A percentile compares a stretch with the other conserved stretches of the same genome.
These are phyloP conservation scores for Penicillium odoratum DNA, from an alignment of 495 filamentous ascomycete genomes.

Conservation along the genomic window DNA sequence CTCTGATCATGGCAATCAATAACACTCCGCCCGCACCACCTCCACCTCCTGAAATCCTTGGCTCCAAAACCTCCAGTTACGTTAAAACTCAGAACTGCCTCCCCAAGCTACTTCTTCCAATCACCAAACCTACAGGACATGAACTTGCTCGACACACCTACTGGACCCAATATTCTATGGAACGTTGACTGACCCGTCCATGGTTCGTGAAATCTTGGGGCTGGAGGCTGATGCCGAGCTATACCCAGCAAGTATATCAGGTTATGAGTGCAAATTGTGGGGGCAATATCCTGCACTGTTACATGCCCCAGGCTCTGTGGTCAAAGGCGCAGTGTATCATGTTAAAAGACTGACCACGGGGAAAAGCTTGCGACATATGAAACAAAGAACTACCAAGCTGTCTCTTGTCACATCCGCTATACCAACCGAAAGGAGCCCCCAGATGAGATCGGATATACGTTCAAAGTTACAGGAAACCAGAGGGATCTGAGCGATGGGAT, in stretches of 20 bases:
- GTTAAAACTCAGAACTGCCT: conserved; percentile 17
- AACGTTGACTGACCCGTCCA: conserved; percentile 21
- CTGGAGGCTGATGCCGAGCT: conserved; percentile 7
- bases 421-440: conserved; percentile 22
- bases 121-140: conserved; percentile 6
- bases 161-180: conserved; percentile 21
- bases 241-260: conserved; percentile 3
- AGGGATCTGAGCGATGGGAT: conserved; percentile 13
- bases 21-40: conserved; percentile 1
- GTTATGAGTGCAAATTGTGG: conserved; percentile 14
- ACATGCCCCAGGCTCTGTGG: conserved; percentile 17
- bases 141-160: conserved; percentile 5
- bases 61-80: conserved; percentile 15
- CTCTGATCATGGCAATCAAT: too few species aligned
- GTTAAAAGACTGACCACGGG: conserved; percentile 23
- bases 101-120: conserved; percentile 17
- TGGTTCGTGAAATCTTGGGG: conserved; percentile 10
- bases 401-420: conserved; percentile 26
- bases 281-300: conserved; percentile 30
- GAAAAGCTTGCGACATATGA: conserved; percentile 30
- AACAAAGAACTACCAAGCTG: conserved; percentile 24
- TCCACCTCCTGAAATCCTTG: conserved; percentile 10
- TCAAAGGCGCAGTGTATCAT: conserved; percentile 28
- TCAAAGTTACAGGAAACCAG: conserved; percentile 26
- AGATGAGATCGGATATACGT: conserved; percentile 24